A percentile compares a stretch with the other conserved stretches of the same genome.
Evolutionary conservation across 495 filamentous ascomycete genomes (phyloP).

Genomic region (Xylaria venustula): DNA sequence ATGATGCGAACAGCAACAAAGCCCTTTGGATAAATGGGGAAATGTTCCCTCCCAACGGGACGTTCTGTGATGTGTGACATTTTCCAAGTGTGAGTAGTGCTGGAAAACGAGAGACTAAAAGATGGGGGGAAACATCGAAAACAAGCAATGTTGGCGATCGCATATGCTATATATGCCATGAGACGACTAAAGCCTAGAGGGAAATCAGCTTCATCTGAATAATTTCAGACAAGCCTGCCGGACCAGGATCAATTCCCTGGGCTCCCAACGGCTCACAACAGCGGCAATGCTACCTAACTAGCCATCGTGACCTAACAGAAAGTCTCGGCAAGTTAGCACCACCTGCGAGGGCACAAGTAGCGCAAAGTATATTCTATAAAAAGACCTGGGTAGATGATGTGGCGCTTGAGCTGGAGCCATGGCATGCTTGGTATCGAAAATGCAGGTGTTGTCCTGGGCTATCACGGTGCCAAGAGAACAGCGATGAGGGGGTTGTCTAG

Average conservation of each 20-base stretch:
- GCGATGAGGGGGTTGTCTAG: background rate
- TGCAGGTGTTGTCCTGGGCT: background rate
- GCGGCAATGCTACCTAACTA: too few species aligned
- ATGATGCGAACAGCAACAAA: conserved; percentile 59
- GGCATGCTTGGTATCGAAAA: background rate
- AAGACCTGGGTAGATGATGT: conserved; percentile 11
- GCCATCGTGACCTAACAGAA: background rate
- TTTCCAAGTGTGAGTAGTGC: background rate
- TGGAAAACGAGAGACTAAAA: background rate
- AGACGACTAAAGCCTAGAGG: background rate
- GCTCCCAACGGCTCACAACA: too few species aligned
- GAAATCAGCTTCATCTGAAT: background rate
- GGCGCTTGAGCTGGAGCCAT: conserved; percentile 1
- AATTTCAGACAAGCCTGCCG: background rate
- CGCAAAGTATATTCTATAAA: background rate
- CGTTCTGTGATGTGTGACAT: conserved; percentile 16
- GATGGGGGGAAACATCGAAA: background rate
- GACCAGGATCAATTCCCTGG: too few species aligned
- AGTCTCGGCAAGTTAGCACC: background rate
- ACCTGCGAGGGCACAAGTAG: background rate
- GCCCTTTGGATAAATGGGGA: conserved; percentile 40
- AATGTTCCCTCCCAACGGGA: conserved; percentile 39
- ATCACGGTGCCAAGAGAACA: background rate
- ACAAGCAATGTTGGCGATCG: background rate
- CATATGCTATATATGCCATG: background rate